phyloP scores from a whole-genome alignment of 768 basidiomycete species.

The Lentinula raphanica region DNA sequence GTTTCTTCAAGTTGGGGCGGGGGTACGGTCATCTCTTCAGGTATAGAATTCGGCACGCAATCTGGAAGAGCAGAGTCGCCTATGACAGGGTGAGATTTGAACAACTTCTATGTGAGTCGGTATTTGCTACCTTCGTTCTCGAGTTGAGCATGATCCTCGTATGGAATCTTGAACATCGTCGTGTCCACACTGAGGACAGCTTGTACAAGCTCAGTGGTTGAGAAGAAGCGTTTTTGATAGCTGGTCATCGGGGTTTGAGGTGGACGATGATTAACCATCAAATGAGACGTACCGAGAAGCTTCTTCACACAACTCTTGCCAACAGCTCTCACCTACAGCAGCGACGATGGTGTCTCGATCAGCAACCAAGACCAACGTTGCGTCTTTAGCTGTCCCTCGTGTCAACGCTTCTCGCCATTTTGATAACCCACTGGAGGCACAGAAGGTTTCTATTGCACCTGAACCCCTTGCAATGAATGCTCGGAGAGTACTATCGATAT shows the following conservation, averaged over 20 bases:
- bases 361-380: constrained; percentile 48
- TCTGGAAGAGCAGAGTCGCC: constrained; percentile 37
- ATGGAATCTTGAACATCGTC: constrained; percentile 19
- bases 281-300: constrained; percentile 19
- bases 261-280: background rate
- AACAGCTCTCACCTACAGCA: constrained; percentile 49
- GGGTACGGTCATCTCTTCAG: constrained; percentile 44
- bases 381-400: constrained; percentile 47
- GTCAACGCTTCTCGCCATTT: constrained; percentile 50
- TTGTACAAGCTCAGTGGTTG: constrained; percentile 44
- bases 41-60: constrained; percentile 47
- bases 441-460: constrained; percentile 60
- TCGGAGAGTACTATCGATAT: constrained; percentile 41
- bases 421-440: constrained; percentile 40
- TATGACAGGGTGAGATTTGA: too few species aligned
- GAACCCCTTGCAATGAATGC: constrained; percentile 54
- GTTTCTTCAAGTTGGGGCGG: constrained; percentile 26
- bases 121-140: constrained; percentile 13
- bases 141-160: background rate
- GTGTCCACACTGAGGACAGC: constrained; percentile 38
- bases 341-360: constrained; percentile 41
- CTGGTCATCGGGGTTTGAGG: constrained; percentile 16
- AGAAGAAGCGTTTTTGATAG: constrained; percentile 37
- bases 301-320: constrained; percentile 48
- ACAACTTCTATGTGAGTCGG: too few species aligned